Evolutionary conservation across 2,329 filamentous ascomycete species (phyloP).

Genomic region (Aspergillus fructus): DNA sequence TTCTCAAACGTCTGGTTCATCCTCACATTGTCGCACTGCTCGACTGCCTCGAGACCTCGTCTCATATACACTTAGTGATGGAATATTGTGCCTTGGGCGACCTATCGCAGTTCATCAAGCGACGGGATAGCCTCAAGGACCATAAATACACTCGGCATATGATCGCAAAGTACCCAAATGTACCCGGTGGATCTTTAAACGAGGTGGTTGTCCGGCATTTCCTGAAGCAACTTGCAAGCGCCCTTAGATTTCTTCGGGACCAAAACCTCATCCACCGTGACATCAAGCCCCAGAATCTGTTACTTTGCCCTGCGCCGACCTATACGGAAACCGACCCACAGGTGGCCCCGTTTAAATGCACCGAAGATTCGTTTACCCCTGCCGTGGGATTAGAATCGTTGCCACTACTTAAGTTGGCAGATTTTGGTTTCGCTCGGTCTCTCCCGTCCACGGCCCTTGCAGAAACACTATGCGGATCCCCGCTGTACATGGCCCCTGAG

Average conservation of each 20-base stretch:
- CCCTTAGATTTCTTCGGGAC: slow-evolving; percentile 80
- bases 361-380: slow-evolving; percentile 77
- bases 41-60: slow-evolving; percentile 82
- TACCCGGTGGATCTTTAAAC: slow-evolving; percentile 79
- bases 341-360: slow-evolving; percentile 71
- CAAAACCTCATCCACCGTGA: slow-evolving; percentile 93
- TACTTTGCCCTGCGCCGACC: slow-evolving; percentile 77
- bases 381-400: slow-evolving; percentile 77
- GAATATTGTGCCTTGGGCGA: slow-evolving; percentile 97
- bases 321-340: slow-evolving; percentile 66
- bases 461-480: slow-evolving; percentile 94
- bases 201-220: slow-evolving; percentile 98
- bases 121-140: slow-evolving; percentile 74
- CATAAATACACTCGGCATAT: slow-evolving; percentile 84
- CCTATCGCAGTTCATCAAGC: slow-evolving; percentile 93
- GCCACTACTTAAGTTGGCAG: slow-evolving; percentile 95
- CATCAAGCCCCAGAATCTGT: slow-evolving; percentile 93
- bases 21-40: slow-evolving; percentile 96
- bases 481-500: slow-evolving; percentile 97
- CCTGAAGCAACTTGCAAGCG: slow-evolving; percentile 89
- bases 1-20: slow-evolving; percentile 88
- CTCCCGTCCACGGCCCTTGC: slow-evolving; percentile 87
- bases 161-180: slow-evolving; percentile 88
- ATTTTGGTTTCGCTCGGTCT: slow-evolving; percentile 97
- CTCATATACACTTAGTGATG: slow-evolving; percentile 96